These are phyloP conservation scores for Borealophlyctis nickersoniae DNA, from an alignment of 192 early-diverging fungal species.

Conservation along the genomic window DNA sequence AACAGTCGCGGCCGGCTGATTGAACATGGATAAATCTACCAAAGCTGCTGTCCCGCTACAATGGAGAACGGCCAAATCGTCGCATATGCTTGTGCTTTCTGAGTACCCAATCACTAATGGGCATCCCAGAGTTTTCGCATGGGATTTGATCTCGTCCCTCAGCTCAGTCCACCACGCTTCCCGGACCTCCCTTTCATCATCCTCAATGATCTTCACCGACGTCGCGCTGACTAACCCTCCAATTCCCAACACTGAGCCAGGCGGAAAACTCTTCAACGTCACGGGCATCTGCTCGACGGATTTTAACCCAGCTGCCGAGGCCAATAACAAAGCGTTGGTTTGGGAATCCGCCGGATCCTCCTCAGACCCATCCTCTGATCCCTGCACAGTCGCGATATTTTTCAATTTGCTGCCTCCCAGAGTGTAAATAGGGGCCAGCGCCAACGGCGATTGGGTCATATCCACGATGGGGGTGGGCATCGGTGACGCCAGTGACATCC, in stretches of 20 bases:
- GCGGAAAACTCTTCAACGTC: constrained; percentile 52
- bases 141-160: constrained; percentile 74
- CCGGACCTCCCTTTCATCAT: constrained; percentile 44
- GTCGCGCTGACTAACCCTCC: constrained; percentile 63
- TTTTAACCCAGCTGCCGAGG: constrained; percentile 23
- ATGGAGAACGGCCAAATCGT: constrained; percentile 64
- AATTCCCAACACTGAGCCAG: constrained; percentile 43
- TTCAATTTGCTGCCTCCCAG: not conserved
- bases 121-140: constrained; percentile 67
- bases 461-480: not conserved
- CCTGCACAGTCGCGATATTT: not conserved
- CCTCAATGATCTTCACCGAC: constrained; percentile 62
- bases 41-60: constrained; percentile 74
- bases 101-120: constrained; percentile 71
- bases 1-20: not conserved
- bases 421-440: not conserved
- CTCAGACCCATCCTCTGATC: constrained; percentile 13
- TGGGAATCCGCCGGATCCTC: not conserved
- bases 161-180: constrained; percentile 72
- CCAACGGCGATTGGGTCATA: constrained; percentile 16
- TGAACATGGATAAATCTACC: constrained; percentile 42
- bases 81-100: constrained; percentile 60
- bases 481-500: constrained; percentile 23
- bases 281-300: constrained; percentile 39
- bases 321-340: constrained; percentile 1